phyloP scores from a whole-genome alignment of 768 basidiomycete genomes.

The Leccinum longicurvipes region DNA sequence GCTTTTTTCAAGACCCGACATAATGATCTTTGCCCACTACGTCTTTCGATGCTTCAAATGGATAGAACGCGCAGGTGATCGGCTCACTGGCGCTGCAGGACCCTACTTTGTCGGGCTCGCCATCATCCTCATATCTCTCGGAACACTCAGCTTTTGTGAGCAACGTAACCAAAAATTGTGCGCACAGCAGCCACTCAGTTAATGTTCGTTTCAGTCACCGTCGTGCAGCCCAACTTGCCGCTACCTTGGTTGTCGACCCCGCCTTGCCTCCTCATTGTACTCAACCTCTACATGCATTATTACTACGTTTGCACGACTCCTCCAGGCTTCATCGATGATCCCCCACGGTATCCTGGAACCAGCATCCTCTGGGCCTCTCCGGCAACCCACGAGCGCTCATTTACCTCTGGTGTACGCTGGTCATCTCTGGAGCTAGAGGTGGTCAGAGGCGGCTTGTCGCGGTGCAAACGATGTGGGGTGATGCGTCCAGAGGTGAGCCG shows the following conservation, averaged over 20 bases:
- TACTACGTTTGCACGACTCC: slow-evolving; percentile 76
- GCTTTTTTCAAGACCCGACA: background rate
- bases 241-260: slow-evolving; percentile 61
- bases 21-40: slow-evolving; percentile 28
- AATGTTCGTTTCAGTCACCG: slow-evolving; percentile 57
- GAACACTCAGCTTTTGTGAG: slow-evolving; percentile 80
- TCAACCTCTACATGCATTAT: slow-evolving; percentile 81
- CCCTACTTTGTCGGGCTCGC: slow-evolving; percentile 89
- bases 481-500: slow-evolving; percentile 73
- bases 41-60: slow-evolving; percentile 58
- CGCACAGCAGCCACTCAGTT: background rate
- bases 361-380: slow-evolving; percentile 58
- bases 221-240: slow-evolving; percentile 66
- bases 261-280: slow-evolving; percentile 66
- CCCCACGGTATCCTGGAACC: slow-evolving; percentile 38
- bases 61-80: slow-evolving; percentile 73
- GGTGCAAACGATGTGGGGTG: slow-evolving; percentile 66
- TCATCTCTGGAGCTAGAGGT: slow-evolving; percentile 43
- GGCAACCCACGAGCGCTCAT: slow-evolving; percentile 12
- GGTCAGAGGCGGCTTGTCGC: slow-evolving; percentile 52
- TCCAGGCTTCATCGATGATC: slow-evolving; percentile 78
- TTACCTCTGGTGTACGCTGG: slow-evolving; percentile 47
- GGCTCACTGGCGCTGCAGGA: slow-evolving; percentile 85
- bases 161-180: slow-evolving; percentile 17
- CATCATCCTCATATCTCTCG: slow-evolving; percentile 61